Conservation (phyloP, 495 filamentous ascomycete genomes). For the Penicillium tannophilum region DNA sequence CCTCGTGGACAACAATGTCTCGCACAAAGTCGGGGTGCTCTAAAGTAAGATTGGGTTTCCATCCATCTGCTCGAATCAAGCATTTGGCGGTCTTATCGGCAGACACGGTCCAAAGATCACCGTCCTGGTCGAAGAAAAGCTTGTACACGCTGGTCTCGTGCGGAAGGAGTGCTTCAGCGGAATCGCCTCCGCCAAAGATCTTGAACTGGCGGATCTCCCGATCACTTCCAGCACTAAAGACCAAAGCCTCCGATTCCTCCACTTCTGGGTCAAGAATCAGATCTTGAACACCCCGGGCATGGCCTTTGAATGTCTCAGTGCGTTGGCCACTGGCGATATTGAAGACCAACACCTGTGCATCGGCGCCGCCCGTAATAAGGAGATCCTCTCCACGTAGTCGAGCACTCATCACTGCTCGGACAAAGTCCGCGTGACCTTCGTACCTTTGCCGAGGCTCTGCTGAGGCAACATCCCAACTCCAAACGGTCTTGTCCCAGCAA, state of each 20-base stretch:
- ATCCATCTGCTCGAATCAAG: constrained; percentile 63
- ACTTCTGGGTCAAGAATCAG: constrained; percentile 68
- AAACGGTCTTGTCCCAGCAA: constrained; percentile 90
- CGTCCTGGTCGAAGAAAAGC: constrained; percentile 70
- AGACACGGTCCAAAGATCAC: constrained; percentile 87
- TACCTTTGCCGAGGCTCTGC: constrained; percentile 57
- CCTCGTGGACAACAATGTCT: constrained; percentile 71
- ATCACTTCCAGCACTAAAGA: constrained; percentile 83
- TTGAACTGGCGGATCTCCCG: constrained; percentile 73
- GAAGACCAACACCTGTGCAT: constrained; percentile 85
- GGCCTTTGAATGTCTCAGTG: constrained; percentile 75
- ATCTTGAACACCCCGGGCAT: constrained; percentile 73
- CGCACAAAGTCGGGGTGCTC: constrained; percentile 87
- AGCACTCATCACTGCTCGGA: constrained; percentile 67
- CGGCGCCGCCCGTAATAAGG: constrained; percentile 83
- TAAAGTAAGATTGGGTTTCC: constrained; percentile 69
- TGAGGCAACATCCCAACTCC: constrained; percentile 72
- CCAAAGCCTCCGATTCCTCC: constrained; percentile 43
- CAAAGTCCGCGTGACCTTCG: constrained; percentile 85
- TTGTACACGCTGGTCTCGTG: constrained; percentile 91
- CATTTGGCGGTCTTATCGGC: constrained; percentile 83
- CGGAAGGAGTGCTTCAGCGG: constrained; percentile 63
- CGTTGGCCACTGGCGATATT: constrained; percentile 65
- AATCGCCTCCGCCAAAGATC: constrained; percentile 47
- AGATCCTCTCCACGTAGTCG: constrained; percentile 59